phyloP scores from a whole-genome alignment of 441 rosid genomes.

The Raphanus hybrid region DNA sequence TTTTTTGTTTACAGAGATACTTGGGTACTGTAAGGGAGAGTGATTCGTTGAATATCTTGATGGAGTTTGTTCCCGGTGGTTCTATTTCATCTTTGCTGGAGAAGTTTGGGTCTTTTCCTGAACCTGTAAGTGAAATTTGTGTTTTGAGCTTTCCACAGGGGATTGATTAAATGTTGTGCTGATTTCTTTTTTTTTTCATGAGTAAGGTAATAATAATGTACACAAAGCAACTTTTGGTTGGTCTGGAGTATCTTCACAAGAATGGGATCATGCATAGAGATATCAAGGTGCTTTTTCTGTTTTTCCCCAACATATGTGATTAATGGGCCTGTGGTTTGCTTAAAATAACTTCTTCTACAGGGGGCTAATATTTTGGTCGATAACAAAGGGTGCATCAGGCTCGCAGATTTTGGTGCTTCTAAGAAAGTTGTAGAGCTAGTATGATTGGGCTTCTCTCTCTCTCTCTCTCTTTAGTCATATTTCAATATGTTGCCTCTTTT shows the following conservation, averaged over 20 bases:
- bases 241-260: conserved; percentile 73
- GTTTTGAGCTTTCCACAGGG: conserved; percentile 10
- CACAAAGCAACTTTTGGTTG: conserved; percentile 65
- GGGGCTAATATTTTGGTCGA: conserved; percentile 86
- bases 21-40: conserved; percentile 79
- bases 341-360: conserved; percentile 38
- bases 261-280: conserved; percentile 87
- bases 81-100: conserved; percentile 75
- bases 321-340: conserved; percentile 15
- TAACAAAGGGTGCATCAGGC: conserved; percentile 82
- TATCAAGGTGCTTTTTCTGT: conserved; percentile 57
- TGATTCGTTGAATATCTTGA: conserved; percentile 64
- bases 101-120: conserved; percentile 80
- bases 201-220: conserved; percentile 62
- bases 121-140: conserved; percentile 53
- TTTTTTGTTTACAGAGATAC: conserved; percentile 53
- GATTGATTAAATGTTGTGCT: background rate
- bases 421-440: conserved; percentile 85
- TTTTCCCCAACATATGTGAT: background rate
- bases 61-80: conserved; percentile 85
- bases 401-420: conserved; percentile 88
- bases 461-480: conserved; percentile 11
- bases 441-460: conserved; percentile 29
- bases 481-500: background rate
- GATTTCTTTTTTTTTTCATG: background rate